Conservation (phyloP, 2,329 filamentous ascomycete genomes). For the Fusarium hostae region DNA sequence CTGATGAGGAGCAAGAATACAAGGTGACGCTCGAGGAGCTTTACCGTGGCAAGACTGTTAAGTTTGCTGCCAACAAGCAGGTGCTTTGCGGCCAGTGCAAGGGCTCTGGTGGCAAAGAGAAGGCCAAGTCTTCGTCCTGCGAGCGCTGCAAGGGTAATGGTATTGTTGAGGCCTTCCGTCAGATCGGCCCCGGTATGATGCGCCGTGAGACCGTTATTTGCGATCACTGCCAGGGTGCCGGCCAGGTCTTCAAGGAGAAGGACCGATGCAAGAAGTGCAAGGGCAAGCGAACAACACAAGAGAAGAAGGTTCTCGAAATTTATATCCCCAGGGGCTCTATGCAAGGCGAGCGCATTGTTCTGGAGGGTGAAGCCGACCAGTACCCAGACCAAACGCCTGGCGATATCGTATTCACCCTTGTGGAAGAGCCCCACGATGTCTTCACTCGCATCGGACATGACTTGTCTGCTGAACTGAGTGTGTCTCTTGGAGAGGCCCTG, state of each 20-base stretch:
- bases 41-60: conserved; percentile 98
- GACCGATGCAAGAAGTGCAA: conserved; percentile 99
- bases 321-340: conserved; percentile 91
- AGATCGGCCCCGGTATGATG: conserved; percentile 87
- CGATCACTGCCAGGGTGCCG: conserved; percentile 85
- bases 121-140: conserved; percentile 85
- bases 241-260: conserved; percentile 91
- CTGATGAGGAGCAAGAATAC: conserved; percentile 90
- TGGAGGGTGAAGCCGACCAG: conserved; percentile 96
- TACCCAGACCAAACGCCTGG: conserved; percentile 88
- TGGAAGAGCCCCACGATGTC: conserved; percentile 81
- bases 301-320: conserved; percentile 94
- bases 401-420: conserved; percentile 90
- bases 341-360: conserved; percentile 88
- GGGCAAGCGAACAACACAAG: conserved; percentile 84
- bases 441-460: conserved; percentile 89
- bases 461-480: conserved; percentile 80
- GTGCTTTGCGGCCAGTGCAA: conserved; percentile 89
- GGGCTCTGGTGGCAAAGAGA: conserved; percentile 90
- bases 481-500: conserved; percentile 86
- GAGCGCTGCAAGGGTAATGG: conserved; percentile 86
- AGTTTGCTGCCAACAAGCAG: conserved; percentile 95
- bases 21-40: conserved; percentile 92
- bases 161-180: conserved; percentile 78
- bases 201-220: conserved; percentile 84